Conservation (phyloP, 2,329 filamentous ascomycete genomes). For the Magnaporthales sp. region DNA sequence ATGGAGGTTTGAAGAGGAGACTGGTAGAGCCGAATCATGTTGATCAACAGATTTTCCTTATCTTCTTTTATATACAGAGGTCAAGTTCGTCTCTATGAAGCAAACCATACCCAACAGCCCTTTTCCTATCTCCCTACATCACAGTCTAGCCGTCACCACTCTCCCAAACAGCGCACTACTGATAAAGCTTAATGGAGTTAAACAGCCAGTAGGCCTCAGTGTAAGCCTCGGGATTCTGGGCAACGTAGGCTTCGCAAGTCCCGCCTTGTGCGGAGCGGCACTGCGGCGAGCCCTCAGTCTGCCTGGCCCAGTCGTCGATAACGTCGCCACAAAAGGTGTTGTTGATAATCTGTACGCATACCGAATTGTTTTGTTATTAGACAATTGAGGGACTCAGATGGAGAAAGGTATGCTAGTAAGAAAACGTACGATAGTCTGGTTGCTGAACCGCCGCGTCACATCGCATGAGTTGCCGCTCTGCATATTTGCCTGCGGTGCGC, state of each 20-base stretch:
- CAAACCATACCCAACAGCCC: too few relatives aligned
- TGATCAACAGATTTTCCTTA: too few relatives aligned
- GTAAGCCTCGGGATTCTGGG: slow-evolving; percentile 47
- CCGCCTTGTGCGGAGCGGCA: slow-evolving; percentile 11
- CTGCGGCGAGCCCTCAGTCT: slow-evolving; percentile 11
- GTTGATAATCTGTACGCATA: slow-evolving; percentile 15
- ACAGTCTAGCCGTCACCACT: too few relatives aligned
- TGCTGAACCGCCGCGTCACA: slow-evolving; percentile 42
- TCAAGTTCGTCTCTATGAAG: too few relatives aligned
- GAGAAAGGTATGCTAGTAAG: too few relatives aligned
- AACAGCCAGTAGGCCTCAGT: slow-evolving; percentile 50
- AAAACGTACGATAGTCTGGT: slow-evolving; percentile 37
- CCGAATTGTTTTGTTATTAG: too few relatives aligned
- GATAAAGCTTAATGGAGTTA: slow-evolving; percentile 37
- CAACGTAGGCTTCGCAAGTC: slow-evolving; percentile 45
- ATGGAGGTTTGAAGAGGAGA: too few relatives aligned
- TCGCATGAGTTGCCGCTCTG: slow-evolving; percentile 34
- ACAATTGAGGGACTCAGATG: too few relatives aligned
- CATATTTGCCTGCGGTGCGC: slow-evolving; percentile 28
- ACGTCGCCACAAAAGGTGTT: slow-evolving; percentile 21
- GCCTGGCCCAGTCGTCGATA: slow-evolving; percentile 45
- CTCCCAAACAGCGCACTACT: slow-evolving; percentile 8
- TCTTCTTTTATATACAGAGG: too few relatives aligned
- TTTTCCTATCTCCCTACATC: too few relatives aligned
- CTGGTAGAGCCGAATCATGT: too few relatives aligned